These are phyloP conservation scores for Lobosporangium transversale DNA, from an alignment of 192 early-diverging fungal species.

Conservation along the genomic window DNA sequence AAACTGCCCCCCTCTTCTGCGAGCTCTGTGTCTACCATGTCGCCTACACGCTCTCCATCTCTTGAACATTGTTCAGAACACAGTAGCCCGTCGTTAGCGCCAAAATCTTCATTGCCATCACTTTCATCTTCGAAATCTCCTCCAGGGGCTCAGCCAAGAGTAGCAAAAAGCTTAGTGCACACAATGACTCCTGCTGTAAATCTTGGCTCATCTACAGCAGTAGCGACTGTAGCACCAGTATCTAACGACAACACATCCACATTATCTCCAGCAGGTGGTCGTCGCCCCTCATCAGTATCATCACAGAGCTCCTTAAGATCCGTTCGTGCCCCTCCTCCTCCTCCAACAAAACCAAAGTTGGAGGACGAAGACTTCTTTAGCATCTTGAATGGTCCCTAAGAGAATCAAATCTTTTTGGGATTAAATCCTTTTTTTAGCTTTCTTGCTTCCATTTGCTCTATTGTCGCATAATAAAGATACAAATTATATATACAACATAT, in stretches of 20 bases:
- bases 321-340: not conserved
- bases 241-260: not conserved
- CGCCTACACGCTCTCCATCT: not conserved
- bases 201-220: not conserved
- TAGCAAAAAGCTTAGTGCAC: not conserved
- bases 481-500: no score
- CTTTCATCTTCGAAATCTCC: not conserved
- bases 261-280: not conserved
- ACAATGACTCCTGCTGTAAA: not conserved
- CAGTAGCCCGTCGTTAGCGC: not conserved
- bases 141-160: not conserved
- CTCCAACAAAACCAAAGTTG: not conserved
- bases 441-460: no score
- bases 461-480: no score
- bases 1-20: no score
- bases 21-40: not conserved
- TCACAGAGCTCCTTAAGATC: not conserved
- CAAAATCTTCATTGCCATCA: not conserved
- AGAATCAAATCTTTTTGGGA: not conserved
- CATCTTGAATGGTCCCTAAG: conserved; percentile 21
- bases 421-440: no score
- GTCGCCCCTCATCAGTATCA: not conserved
- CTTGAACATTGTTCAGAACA: not conserved
- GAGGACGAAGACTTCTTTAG: conserved; percentile 48
- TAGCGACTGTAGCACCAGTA: not conserved